phyloP scores from a whole-genome alignment of 257 asterid genomes.

The Eucommia ulmoides region DNA sequence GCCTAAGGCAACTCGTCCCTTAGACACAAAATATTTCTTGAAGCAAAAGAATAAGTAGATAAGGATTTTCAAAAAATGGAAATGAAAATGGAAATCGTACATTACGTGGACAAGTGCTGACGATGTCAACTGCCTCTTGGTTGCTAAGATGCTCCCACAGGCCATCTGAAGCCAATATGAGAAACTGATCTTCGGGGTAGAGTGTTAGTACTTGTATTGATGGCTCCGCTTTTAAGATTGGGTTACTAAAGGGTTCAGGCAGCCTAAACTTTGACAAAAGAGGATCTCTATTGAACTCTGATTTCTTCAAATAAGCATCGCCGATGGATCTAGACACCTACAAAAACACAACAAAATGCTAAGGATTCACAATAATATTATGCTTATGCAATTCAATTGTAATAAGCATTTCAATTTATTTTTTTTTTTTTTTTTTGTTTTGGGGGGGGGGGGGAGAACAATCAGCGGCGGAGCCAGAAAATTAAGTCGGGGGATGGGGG shows the following conservation, averaged over 20 bases:
- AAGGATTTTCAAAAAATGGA: too few species aligned
- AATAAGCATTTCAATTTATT: too few species aligned
- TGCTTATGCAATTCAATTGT: too few species aligned
- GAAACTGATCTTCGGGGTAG: constrained; percentile 52
- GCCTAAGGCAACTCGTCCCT: too few species aligned
- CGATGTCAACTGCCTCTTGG: constrained; percentile 62
- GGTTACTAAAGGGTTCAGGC: constrained; percentile 43
- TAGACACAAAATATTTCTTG: too few species aligned
- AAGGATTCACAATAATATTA: too few species aligned
- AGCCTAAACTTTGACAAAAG: constrained; percentile 59
- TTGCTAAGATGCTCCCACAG: constrained; percentile 87
- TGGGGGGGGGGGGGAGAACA: too few species aligned
- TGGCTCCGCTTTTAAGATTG: constrained; percentile 72
- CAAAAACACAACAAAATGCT: too few species aligned
- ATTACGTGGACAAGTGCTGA: constrained; percentile 36
- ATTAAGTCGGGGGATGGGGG: too few species aligned
- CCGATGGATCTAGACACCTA: constrained; percentile 82
- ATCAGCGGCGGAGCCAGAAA: too few species aligned
- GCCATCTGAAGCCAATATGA: constrained; percentile 78
- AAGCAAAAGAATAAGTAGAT: too few species aligned
- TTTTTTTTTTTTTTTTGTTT: too few species aligned
- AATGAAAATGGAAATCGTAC: constrained; percentile 25
- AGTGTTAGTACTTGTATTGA: constrained; percentile 44
- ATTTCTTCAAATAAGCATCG: constrained; percentile 66
- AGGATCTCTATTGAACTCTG: constrained; percentile 56